Evolutionary conservation across 2,329 filamentous ascomycete genomes (phyloP).

Genomic region (Fusarium tanahbumbuense): DNA sequence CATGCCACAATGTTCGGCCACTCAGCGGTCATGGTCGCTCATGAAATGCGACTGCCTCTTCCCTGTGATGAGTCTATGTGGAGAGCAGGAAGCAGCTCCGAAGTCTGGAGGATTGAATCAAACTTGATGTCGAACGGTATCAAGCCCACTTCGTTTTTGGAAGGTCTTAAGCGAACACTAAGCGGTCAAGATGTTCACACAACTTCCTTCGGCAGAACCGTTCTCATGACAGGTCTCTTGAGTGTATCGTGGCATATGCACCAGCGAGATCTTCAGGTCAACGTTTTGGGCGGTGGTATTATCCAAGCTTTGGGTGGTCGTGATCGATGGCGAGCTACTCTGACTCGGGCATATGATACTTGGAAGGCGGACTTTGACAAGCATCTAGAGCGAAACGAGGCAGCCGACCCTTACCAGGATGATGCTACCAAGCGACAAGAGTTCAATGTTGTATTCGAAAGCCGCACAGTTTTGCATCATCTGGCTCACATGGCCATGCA

Average conservation of each 20-base stretch:
- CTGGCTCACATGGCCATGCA: constrained; percentile 98
- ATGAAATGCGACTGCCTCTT: constrained; percentile 90
- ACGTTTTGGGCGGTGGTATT: constrained; percentile 79
- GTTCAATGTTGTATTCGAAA: constrained; percentile 79
- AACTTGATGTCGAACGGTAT: constrained; percentile 83
- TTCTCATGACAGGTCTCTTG: constrained; percentile 92
- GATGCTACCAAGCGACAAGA: constrained; percentile 71
- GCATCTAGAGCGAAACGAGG: constrained; percentile 72
- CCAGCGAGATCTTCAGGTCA: constrained; percentile 92
- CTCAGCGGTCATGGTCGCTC: constrained; percentile 95
- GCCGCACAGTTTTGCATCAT: constrained; percentile 88
- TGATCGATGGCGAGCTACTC: constrained; percentile 88
- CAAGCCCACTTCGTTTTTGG: constrained; percentile 87
- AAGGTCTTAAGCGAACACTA: constrained; percentile 89
- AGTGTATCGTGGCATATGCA: constrained; percentile 99
- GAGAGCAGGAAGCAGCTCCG: constrained; percentile 87
- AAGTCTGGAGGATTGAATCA: constrained; percentile 86
- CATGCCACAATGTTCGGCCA: constrained; percentile 99
- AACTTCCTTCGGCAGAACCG: constrained; percentile 91
- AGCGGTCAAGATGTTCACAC: constrained; percentile 88
- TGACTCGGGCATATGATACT: constrained; percentile 89
- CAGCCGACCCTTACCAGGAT: constrained; percentile 65
- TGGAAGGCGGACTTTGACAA: constrained; percentile 95
- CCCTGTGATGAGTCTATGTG: constrained; percentile 94
- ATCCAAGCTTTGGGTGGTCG: constrained; percentile 83